phyloP scores from a whole-genome alignment of 306 rosid genomes.

The Bauhinia variegata region DNA sequence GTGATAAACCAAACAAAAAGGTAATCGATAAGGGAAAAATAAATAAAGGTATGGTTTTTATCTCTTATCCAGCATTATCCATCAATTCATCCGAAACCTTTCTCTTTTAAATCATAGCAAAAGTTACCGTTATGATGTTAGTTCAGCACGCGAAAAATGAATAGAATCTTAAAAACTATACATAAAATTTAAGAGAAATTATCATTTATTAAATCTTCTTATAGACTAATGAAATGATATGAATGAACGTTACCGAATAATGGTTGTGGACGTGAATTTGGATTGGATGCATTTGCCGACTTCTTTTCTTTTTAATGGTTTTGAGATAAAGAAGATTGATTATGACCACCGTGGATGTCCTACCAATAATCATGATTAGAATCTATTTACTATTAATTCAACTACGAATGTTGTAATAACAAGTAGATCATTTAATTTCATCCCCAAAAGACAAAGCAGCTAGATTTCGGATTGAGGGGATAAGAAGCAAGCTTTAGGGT shows the following conservation, averaged over 20 bases:
- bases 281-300: conserved; percentile 53
- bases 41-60: conserved; percentile 31
- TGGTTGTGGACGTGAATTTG: conserved; percentile 21
- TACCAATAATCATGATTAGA: conserved; percentile 18
- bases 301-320: neutral
- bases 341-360: neutral
- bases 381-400: neutral
- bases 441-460: too few species aligned
- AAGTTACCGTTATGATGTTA: too few species aligned
- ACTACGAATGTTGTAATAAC: conserved; percentile 3
- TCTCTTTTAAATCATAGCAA: conserved; percentile 22
- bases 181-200: too few species aligned
- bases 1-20: conserved; percentile 40
- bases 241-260: too few species aligned
- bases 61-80: conserved; percentile 44
- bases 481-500: conserved; percentile 41
- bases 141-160: too few species aligned
- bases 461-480: conserved; percentile 10
- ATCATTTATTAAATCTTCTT: too few species aligned
- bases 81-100: conserved; percentile 24
- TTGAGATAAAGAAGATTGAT: conserved; percentile 41
- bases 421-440: neutral
- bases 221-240: too few species aligned
- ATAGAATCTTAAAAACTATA: too few species aligned
- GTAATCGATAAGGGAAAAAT: neutral